Base-by-base conservation (phyloP, 805 yeast genomes). In the Torulaspora maleeae region DNA sequence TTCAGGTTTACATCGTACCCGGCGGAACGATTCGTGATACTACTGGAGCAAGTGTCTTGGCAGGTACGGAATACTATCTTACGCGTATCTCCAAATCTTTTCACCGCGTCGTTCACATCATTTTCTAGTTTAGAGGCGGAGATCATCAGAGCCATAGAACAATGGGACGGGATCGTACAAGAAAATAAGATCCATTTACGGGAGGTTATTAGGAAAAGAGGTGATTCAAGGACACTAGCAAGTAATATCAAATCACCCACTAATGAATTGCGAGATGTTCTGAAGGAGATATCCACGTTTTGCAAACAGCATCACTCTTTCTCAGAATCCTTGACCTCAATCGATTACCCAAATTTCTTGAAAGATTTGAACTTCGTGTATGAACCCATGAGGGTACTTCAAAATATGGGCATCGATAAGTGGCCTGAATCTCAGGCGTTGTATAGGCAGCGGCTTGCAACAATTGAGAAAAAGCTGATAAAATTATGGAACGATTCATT, bases 131-230 rank as follows among this genome's bases (percentile, higher is more conserved):
- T 52, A 0, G 71, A 69, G 2, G 82, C 83, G 52, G 30, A 29
- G n/a, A n/a, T 41, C 13, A 4, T 24, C 27, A 22, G 10, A 11
- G 38, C 35, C 9, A 6, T 37, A 10, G 16, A 16, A 2, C 62
- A 72, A 0, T 77, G 90, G 70, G 95, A 87, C 29, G 73, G 70
- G 22, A 75, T 77, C 33, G 59, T 80, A 9, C 80, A 82, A 56
- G 86, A 80, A 44, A 78, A 82, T 66, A 76, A 80, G 1, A 75
- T 78, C 41, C 59, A 84, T 35, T 77, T 87, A 0, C 74, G 97
- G 45, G 96, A 90, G 48, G 63, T 85, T 3, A 70, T 86, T 33
- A 71, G 96, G 51, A 85, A 81, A 54, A 67, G 93, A 35, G 37
- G 32, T 19, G 78, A 80, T 7, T 91, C 85, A 44, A 80, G 79